Percentiles rank a stretch among this genome's conserved stretches.
Evolutionary conservation across 768 basidiomycete species (phyloP).

Genomic region (Leccinum truebloodii): DNA sequence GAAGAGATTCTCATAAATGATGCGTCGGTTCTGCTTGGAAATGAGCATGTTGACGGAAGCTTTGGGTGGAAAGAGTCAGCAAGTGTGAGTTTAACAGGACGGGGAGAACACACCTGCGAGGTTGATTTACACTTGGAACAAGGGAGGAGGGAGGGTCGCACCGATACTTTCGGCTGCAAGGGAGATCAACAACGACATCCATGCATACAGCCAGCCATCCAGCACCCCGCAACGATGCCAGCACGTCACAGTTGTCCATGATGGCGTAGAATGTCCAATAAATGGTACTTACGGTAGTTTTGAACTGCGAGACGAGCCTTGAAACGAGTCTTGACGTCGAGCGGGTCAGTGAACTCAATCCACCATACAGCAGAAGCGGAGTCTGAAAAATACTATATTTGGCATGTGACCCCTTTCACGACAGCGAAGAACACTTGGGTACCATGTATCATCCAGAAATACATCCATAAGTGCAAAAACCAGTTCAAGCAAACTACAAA

Average conservation of each 20-base stretch:
- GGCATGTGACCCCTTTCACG: conserved; percentile 12
- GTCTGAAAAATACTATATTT: conserved; percentile 17
- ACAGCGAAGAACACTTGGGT: no score
- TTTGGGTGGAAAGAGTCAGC: conserved; percentile 33
- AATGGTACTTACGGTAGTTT: conserved; percentile 25
- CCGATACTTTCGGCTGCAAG: conserved; percentile 33
- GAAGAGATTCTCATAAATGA: conserved; percentile 99
- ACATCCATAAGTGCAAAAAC: background rate
- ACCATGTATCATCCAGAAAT: background rate
- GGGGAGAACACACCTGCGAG: background rate
- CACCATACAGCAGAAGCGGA: conserved; percentile 22
- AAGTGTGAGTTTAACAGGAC: background rate
- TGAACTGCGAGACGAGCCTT: conserved; percentile 27
- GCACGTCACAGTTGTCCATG: conserved; percentile 5
- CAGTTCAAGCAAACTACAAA: background rate
- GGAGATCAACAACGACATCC: conserved; percentile 35
- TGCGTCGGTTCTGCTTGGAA: conserved; percentile 89
- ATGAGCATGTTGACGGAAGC: conserved; percentile 80
- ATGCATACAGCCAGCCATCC: conserved; percentile 31
- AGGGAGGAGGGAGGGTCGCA: conserved; percentile 24
- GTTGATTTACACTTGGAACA: background rate
- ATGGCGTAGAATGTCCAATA: conserved; percentile 1
- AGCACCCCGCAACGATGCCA: conserved; percentile 21
- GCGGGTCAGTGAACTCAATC: conserved; percentile 30
- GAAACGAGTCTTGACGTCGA: conserved; percentile 40